phyloP scores from a whole-genome alignment of 2,329 filamentous ascomycete species.

The Fusarium sp. region DNA sequence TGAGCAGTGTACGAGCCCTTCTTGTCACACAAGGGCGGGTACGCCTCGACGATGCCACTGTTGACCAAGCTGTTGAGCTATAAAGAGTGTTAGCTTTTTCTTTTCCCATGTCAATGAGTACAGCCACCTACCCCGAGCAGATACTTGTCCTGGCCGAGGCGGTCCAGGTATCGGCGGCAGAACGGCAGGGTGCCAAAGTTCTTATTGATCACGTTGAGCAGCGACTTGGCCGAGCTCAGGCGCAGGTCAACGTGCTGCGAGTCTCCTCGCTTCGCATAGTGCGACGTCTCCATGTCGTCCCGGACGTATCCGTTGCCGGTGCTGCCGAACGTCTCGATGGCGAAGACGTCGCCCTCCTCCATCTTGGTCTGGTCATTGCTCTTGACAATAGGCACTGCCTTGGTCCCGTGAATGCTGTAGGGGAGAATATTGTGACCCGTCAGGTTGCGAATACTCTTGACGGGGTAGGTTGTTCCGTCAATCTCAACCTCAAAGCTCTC shows the following conservation, averaged over 20 bases:
- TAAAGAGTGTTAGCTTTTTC: slow-evolving; percentile 17
- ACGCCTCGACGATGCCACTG: slow-evolving; percentile 88
- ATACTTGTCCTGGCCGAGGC: slow-evolving; percentile 95
- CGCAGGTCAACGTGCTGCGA: slow-evolving; percentile 83
- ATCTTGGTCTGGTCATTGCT: slow-evolving; percentile 91
- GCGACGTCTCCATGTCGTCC: slow-evolving; percentile 91
- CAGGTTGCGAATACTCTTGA: slow-evolving; percentile 89
- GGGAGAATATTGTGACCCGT: slow-evolving; percentile 92
- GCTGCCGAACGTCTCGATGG: slow-evolving; percentile 96
- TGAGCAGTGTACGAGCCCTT: slow-evolving; percentile 97
- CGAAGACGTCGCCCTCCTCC: slow-evolving; percentile 97
- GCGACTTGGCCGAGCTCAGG: slow-evolving; percentile 85
- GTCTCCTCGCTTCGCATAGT: slow-evolving; percentile 85
- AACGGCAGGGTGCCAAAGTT: slow-evolving; percentile 96
- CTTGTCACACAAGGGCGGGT: slow-evolving; percentile 90
- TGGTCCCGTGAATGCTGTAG: slow-evolving; percentile 92
- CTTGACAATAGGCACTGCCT: slow-evolving; percentile 96
- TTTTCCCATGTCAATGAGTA: slow-evolving; percentile 27
- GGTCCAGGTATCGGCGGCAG: slow-evolving; percentile 91
- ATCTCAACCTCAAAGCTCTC: slow-evolving; percentile 93
- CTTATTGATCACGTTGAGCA: slow-evolving; percentile 93
- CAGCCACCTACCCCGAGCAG: slow-evolving; percentile 79
- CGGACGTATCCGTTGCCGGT: slow-evolving; percentile 91
- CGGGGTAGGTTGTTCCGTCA: slow-evolving; percentile 81
- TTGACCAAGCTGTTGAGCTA: slow-evolving; percentile 89